These are phyloP conservation scores for Triticum aestivum DNA, from an alignment of 176 grass and related monocot genomes.

Conservation along the genomic window IWGSC_CS_RefSeq_v2.1 NC_057814.1:19475493-19475992, in stretches of 20 bases:
- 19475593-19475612: neutral
- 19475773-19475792: neutral
- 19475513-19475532: slow-evolving; percentile 5
- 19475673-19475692: neutral
- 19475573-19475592: neutral
- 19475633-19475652: neutral
- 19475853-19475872: neutral
- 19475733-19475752: neutral
- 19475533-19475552: neutral
- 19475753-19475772: no score
- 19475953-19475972: neutral
- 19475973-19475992: neutral
- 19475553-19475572: neutral
- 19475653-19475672: no score
- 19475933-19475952: neutral
- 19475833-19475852: neutral
- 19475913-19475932: neutral
- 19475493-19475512: neutral
- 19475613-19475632: neutral
- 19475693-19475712: neutral
- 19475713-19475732: neutral
- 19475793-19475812: neutral
- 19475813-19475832: neutral
- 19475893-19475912: neutral
- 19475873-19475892: neutral